Conservation (phyloP, 768 basidiomycete genomes). For the Suillus spraguei region DNA sequence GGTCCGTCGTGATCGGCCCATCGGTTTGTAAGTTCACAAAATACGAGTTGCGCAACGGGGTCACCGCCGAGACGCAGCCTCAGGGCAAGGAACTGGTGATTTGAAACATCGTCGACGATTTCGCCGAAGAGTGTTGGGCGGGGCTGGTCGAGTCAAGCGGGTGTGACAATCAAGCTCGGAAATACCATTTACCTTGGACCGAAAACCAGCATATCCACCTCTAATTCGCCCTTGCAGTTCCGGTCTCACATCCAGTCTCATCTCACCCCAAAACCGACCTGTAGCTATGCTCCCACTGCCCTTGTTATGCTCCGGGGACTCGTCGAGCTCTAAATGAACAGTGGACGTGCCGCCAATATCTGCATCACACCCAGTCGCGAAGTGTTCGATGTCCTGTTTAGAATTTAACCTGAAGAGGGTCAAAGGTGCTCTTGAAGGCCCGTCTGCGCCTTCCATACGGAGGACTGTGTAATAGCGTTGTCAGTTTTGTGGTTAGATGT, state of each 20-base stretch:
- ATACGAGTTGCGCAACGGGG: slow-evolving; percentile 78
- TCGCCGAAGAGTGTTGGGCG: slow-evolving; percentile 89
- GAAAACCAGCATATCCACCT: slow-evolving; percentile 89
- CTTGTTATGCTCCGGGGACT: slow-evolving; percentile 46
- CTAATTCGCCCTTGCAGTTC: slow-evolving; percentile 70
- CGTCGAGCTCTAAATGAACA: slow-evolving; percentile 73
- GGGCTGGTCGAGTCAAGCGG: slow-evolving; percentile 39
- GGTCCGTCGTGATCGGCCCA: slow-evolving; percentile 73
- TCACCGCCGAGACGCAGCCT: slow-evolving; percentile 80
- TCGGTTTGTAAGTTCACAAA: slow-evolving; percentile 94
- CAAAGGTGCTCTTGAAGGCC: slow-evolving; percentile 59
- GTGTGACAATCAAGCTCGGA: not conserved
- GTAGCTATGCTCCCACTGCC: slow-evolving; percentile 53
- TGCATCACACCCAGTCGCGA: slow-evolving; percentile 80
- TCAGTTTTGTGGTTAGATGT: slow-evolving; percentile 15
- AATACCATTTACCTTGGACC: slow-evolving; percentile 63
- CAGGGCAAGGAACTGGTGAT: slow-evolving; percentile 79
- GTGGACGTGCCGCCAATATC: slow-evolving; percentile 88
- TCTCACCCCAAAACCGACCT: slow-evolving; percentile 78
- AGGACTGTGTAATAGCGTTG: slow-evolving; percentile 47
- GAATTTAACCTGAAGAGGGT: slow-evolving; percentile 69
- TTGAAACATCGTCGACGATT: slow-evolving; percentile 79
- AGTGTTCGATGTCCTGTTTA: slow-evolving; percentile 55
- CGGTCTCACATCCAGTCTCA: slow-evolving; percentile 69
- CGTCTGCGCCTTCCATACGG: slow-evolving; percentile 77